Percentiles rank a stretch among this genome's conserved stretches.
Evolutionary conservation across 805 yeast genomes (phyloP).

Genomic region (Yarrowia osloensis): DNA sequence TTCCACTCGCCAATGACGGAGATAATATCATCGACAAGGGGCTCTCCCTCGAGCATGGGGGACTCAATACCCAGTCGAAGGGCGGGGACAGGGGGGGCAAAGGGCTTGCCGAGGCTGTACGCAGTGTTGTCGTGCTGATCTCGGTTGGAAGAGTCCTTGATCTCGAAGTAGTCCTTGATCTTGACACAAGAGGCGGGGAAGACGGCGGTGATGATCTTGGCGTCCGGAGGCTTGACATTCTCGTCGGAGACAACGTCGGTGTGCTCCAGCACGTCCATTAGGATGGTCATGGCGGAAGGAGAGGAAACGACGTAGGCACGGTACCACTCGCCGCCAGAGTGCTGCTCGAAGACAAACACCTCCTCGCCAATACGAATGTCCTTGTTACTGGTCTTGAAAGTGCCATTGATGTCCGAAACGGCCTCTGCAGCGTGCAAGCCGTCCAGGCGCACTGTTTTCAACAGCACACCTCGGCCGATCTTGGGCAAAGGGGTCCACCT

Average conservation of each 20-base stretch:
- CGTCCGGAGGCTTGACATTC: slow-evolving; percentile 36
- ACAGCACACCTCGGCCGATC: slow-evolving; percentile 39
- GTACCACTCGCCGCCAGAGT: slow-evolving; percentile 63
- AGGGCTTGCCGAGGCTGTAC: slow-evolving; percentile 30
- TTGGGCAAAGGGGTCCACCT: slow-evolving; percentile 54
- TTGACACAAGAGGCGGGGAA: slow-evolving; percentile 38
- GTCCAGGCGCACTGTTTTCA: slow-evolving; percentile 38
- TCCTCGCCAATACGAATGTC: slow-evolving; percentile 59
- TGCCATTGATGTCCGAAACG: slow-evolving; percentile 29
- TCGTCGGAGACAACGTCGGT: slow-evolving; percentile 41
- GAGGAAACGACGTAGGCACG: slow-evolving; percentile 71
- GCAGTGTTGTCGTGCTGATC: slow-evolving; percentile 6
- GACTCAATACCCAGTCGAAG: slow-evolving; percentile 36
- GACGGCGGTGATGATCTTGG: slow-evolving; percentile 36
- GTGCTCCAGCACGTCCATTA: slow-evolving; percentile 40
- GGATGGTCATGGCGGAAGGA: slow-evolving; percentile 46
- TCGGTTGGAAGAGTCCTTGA: not conserved
- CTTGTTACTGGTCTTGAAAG: slow-evolving; percentile 10
- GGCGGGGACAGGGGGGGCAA: slow-evolving; percentile 37
- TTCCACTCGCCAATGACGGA: slow-evolving; percentile 43
- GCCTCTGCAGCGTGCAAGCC: slow-evolving; percentile 23
- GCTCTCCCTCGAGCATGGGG: slow-evolving; percentile 36
- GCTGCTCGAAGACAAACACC: slow-evolving; percentile 68
- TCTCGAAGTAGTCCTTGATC: slow-evolving; percentile 37
- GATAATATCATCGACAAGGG: slow-evolving; percentile 42